These are phyloP conservation scores for Candida nanaspora DNA, from an alignment of 805 yeast species.

Conservation along the genomic window DNA sequence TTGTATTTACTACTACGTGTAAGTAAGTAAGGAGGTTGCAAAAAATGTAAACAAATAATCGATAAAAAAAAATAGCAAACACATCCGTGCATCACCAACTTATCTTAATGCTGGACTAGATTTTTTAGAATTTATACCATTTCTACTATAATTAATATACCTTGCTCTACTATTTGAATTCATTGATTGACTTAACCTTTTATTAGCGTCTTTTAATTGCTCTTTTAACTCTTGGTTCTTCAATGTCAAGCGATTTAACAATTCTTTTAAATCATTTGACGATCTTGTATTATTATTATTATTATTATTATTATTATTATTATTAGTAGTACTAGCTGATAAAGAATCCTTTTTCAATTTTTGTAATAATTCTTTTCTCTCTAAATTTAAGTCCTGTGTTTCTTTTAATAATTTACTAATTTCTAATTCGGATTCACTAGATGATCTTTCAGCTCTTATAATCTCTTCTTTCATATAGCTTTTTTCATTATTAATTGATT, in stretches of 20 bases:
- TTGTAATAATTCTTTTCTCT: not conserved
- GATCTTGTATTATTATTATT: too few relatives aligned
- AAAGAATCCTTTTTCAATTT: not conserved
- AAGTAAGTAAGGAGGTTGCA: too few relatives aligned
- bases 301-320: too few relatives aligned
- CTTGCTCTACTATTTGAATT: conserved; percentile 13
- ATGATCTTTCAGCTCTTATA: conserved; percentile 42
- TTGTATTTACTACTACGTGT: too few relatives aligned
- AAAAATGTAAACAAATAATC: too few relatives aligned
- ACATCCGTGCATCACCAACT: too few relatives aligned
- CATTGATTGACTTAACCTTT: conserved; percentile 14
- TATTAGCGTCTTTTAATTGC: conserved; percentile 10
- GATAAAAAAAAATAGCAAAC: too few relatives aligned
- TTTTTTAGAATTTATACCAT: conserved; percentile 15
- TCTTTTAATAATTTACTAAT: conserved; percentile 11
- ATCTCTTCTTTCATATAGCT: conserved; percentile 59
- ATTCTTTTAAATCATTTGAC: conserved; percentile 6
- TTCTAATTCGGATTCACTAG: conserved; percentile 33
- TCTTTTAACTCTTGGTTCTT: conserved; percentile 7
- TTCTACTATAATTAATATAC: conserved; percentile 19
- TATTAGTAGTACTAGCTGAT: conserved; percentile 3
- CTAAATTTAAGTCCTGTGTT: not conserved
- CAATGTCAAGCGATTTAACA: not conserved
- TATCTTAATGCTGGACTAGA: too few relatives aligned
- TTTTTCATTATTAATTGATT: conserved; percentile 48